Percentiles rank a stretch among this genome's conserved stretches.
Conservation (phyloP, 78 protist genomes). For the Salpingoeca rosetta region DNA sequence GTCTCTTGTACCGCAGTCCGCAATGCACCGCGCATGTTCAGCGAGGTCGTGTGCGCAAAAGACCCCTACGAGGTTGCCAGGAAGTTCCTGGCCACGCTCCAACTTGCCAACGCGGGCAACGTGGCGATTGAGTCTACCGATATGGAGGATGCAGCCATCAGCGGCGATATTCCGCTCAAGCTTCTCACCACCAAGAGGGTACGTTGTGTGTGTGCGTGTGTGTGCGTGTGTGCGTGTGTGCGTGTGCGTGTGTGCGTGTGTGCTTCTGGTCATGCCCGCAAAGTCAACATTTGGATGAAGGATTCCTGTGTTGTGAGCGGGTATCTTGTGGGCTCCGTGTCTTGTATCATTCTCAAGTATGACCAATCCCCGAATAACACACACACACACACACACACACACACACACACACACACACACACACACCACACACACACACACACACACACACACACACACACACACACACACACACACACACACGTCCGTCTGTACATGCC, state of each 20-base stretch:
- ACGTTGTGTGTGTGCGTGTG: neutral
- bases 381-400: no score
- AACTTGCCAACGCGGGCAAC: conserved; percentile 16
- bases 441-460: no score
- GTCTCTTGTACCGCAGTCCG: neutral
- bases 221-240: neutral
- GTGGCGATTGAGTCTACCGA: neutral
- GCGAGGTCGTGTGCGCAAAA: neutral
- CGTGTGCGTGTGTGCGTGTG: neutral
- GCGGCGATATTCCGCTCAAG: neutral
- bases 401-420: no score
- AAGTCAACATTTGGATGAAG: neutral
- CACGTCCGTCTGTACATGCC: no score
- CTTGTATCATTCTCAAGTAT: neutral
- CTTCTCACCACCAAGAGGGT: neutral
- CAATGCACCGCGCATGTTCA: no score
- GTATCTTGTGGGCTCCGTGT: no score
- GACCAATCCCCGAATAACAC: no score
- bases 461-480: no score
- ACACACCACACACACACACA: no score
- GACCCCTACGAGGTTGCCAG: conserved; percentile 3
- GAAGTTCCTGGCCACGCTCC: conserved; percentile 26
- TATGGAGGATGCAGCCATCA: neutral
- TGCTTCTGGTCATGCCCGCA: neutral
- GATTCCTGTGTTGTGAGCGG: no score